A percentile compares a stretch with the other conserved stretches of the same genome.
These are phyloP conservation scores for Cladophialophora yegresii DNA, from an alignment of 2,329 filamentous ascomycete genomes.

Conservation along the genomic window DNA sequence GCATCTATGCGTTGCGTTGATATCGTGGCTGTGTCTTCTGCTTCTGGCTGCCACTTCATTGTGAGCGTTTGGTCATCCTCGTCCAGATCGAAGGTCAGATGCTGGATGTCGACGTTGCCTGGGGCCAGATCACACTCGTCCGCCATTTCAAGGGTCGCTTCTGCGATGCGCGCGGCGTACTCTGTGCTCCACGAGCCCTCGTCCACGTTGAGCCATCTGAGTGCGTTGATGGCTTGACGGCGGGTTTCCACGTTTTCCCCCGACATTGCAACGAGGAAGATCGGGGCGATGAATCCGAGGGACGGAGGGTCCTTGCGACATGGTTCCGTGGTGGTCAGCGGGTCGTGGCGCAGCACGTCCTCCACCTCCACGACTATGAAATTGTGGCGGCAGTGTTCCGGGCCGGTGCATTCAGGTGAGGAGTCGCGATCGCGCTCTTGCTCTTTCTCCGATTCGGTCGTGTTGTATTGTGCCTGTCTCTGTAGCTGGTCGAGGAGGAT, in stretches of 20 bases:
- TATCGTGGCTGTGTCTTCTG: background rate
- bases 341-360: slow-evolving; percentile 21
- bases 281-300: slow-evolving; percentile 24
- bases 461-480: slow-evolving; percentile 1
- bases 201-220: slow-evolving; percentile 17
- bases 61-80: background rate
- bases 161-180: slow-evolving; percentile 22
- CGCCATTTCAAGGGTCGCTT: slow-evolving; percentile 22
- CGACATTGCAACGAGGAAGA: slow-evolving; percentile 20
- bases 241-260: slow-evolving; percentile 15
- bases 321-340: slow-evolving; percentile 7
- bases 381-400: slow-evolving; percentile 10
- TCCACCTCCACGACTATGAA: slow-evolving; percentile 27
- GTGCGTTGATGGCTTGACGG: slow-evolving; percentile 16
- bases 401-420: background rate
- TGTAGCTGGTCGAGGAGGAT: slow-evolving; percentile 23
- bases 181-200: slow-evolving; percentile 25
- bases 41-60: slow-evolving; percentile 19
- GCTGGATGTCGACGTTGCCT: slow-evolving; percentile 6
- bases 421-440: background rate
- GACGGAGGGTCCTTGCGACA: slow-evolving; percentile 3
- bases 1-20: background rate
- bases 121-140: background rate
- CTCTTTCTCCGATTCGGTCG: background rate
- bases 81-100: slow-evolving; percentile 18